Evolutionary conservation across 495 filamentous ascomycete genomes (phyloP), one percentile per base, ranked within the genome.

Genomic region (Talaromyces wortmannii): DNA sequence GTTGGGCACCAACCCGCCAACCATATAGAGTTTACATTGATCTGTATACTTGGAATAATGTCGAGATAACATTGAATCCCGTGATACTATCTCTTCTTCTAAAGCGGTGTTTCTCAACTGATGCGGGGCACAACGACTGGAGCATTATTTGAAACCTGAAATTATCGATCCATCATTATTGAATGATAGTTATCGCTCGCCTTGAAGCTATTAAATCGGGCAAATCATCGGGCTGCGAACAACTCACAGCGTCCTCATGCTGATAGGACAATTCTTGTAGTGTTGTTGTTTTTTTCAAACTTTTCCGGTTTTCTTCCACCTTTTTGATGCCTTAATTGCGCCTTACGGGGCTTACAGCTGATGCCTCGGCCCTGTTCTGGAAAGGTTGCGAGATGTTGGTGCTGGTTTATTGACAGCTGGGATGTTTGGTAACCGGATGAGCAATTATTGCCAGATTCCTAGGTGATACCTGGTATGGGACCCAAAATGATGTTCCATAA

Each of bases 201-300:
- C 45, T 47, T 48, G 16, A 48, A 48, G 23, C 45, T 18, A 11
- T 10, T 6, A 2, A 30, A 48, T 30, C 45, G 15, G 5, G 6
- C 53, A 23, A 55, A 55, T 55, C 54, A 56, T 29, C n/a, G 54
- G 12, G 17, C 12, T 48, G 31, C 32, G 54, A 50, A 56, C 54
- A 56, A 56, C 46, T 49, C 54, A 56, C 13, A 6, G 5, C 3
- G 48, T 23, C 45, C 45, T 11, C 45, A 30, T 6, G 23, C 23
- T 23, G 23, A 23, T 23, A 23, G 23, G 23, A 23, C 23, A 23
- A 23, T 1, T 23, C 23, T 23, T 4, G 23, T 4, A 23, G 23
- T 23, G 23, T 23, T 23, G 2, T 23, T 23, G 1, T 23, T 23
- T n/a, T n/a, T n/a, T n/a, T n/a, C n/a, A n/a, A 23, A 23, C 1